Base-by-base conservation (phyloP, 352 stramenopile species). In the Pythium phragmitis region DNA sequence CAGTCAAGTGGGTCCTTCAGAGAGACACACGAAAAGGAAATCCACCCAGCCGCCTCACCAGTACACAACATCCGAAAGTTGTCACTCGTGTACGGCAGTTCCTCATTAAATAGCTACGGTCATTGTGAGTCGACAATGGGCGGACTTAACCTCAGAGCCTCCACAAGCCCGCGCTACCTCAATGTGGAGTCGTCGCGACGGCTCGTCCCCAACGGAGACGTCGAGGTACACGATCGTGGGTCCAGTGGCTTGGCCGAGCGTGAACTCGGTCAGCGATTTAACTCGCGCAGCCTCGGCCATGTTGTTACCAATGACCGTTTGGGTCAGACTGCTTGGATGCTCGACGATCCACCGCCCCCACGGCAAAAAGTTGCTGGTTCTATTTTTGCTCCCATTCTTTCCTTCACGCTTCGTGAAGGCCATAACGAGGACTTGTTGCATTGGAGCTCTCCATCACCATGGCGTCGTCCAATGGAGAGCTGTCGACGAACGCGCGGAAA, bases 1-100 rank as follows among this genome's bases (percentile, higher is more conserved):
- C 14, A 7, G 14, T 46, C 16, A 19, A 14, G 13, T n/a, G 39
- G 16, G 3, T 6, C 39, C 0, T 8, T 19, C 17, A 14, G 5
- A 46, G 39, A 13, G 21, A 23, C 4, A 12, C 12, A 8, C 3
- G 7, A 53, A 33, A 36, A 36, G 47, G 4, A 37, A 30, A 30
- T 5, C 26, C 26, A 30, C 3, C 26, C 26, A 21, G 8, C 13
- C 13, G 21, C 8, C 30, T 57, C 21, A 87, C 82, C 81, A 1
- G 83, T 89, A 63, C 79, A 91, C 2, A 92, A 77, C 39, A 86
- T 72, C 6, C 84, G 82, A 56, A 93, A 93, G 66, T 91, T 93
- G 48, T 73, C 73, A 37, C 69, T 72, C 33, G 84, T 88, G 30
- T 74, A 62, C 23, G 84, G 84, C 2, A 93, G 65, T 57, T 93